phyloP scores from a whole-genome alignment of 2,329 filamentous ascomycete species.

The Colletotrichum eremochloae region DNA sequence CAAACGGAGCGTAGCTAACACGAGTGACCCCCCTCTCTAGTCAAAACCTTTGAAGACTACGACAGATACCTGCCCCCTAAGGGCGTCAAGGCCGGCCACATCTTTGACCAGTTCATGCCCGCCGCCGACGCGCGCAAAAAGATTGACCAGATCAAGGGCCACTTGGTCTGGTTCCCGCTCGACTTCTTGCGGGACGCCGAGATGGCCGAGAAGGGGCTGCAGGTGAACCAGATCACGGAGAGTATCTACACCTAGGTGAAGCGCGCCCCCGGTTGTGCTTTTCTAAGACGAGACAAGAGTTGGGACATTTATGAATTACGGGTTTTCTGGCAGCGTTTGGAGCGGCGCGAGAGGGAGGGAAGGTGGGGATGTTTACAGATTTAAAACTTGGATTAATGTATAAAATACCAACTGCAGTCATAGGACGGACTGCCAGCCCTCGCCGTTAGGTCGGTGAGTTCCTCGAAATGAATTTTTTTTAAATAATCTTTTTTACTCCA shows the following conservation, averaged over 20 bases:
- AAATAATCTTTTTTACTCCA: too few relatives aligned
- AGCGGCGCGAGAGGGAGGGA: neutral
- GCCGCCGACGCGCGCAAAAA: conserved; percentile 80
- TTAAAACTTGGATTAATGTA: neutral
- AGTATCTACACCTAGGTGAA: conserved; percentile 81
- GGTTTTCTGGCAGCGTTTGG: neutral
- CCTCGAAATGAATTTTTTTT: neutral
- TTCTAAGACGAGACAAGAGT: neutral
- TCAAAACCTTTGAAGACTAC: conserved; percentile 92
- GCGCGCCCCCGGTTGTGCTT: too few relatives aligned
- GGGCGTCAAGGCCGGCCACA: conserved; percentile 84
- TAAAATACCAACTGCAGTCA: neutral
- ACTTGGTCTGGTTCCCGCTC: conserved; percentile 96
- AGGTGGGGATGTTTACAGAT: neutral
- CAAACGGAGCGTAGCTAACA: conserved; percentile 35
- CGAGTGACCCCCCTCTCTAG: conserved; percentile 51
- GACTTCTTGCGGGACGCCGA: conserved; percentile 85
- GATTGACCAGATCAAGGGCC: conserved; percentile 82
- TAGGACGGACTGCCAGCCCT: accelerated
- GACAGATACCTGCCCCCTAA: conserved; percentile 80
- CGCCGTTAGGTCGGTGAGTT: neutral
- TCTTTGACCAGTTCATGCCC: conserved; percentile 84
- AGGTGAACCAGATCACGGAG: conserved; percentile 89
- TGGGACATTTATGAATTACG: neutral
- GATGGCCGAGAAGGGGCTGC: conserved; percentile 90